Percentiles rank a stretch among this genome's conserved stretches.
Conservation (phyloP, 306 rosid species). For the Castanea crenata region DNA sequence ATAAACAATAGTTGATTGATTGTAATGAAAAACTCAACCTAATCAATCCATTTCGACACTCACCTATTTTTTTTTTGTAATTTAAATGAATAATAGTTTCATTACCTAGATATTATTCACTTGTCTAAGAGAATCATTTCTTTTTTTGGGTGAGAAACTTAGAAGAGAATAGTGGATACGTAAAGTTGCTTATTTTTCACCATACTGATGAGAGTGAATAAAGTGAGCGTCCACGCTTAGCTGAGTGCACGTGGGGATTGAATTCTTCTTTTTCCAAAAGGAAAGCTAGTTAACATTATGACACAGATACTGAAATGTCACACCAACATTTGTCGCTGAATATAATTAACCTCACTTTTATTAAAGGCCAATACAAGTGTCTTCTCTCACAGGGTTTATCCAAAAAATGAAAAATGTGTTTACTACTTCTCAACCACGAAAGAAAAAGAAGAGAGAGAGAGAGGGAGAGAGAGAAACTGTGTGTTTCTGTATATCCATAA, state of each 20-base stretch:
- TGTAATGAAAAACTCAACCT: too few relatives aligned
- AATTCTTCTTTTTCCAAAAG: constrained; percentile 7
- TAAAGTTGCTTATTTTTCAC: not conserved
- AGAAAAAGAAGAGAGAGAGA: not conserved
- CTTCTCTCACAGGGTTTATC: not conserved
- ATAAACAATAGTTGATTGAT: too few relatives aligned
- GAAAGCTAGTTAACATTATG: constrained; percentile 38
- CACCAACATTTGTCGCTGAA: constrained; percentile 46
- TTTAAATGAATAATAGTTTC: too few relatives aligned
- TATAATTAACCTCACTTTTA: constrained; percentile 40
- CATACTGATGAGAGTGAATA: not conserved
- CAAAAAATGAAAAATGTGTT: too few relatives aligned
- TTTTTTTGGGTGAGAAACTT: too few relatives aligned
- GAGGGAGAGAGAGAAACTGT: not conserved
- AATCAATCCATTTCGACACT: too few relatives aligned
- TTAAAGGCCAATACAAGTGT: constrained; percentile 36
- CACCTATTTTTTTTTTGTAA: too few relatives aligned
- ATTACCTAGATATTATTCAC: too few relatives aligned
- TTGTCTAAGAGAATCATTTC: too few relatives aligned
- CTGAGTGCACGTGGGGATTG: constrained; percentile 51
- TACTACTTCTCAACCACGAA: not conserved
- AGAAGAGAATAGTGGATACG: not conserved
- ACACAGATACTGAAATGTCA: constrained; percentile 47
- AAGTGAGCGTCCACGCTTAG: not conserved
- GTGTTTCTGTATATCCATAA: not conserved